Percentiles rank a stretch among this genome's conserved stretches.
phyloP scores from a whole-genome alignment of 139 green algal species.

The Mesotaenium endlicherianum region DNA sequence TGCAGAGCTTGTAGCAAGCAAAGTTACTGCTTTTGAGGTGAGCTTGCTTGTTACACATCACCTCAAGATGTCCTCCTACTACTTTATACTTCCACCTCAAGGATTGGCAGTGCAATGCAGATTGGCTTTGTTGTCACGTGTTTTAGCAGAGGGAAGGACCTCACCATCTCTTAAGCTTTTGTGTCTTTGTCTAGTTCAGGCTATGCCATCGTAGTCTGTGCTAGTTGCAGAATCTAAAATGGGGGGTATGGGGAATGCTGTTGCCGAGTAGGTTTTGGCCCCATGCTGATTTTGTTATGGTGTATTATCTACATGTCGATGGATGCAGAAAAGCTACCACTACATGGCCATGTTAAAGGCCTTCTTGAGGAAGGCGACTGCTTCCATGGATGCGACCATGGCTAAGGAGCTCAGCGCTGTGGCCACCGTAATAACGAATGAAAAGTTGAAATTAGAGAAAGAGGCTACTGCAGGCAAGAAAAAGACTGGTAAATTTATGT shows the following conservation, averaged over 20 bases:
- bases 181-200: not conserved
- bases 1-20: constrained; percentile 27
- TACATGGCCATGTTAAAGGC: constrained; percentile 44
- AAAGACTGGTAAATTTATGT: constrained; percentile 5
- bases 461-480: constrained; percentile 32
- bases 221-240: not conserved
- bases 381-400: not conserved
- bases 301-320: too few relatives aligned
- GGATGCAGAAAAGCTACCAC: constrained; percentile 47
- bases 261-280: too few relatives aligned
- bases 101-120: too few relatives aligned
- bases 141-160: too few relatives aligned
- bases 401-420: constrained; percentile 26
- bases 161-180: too few relatives aligned
- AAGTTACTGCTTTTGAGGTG: constrained; percentile 39
- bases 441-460: constrained; percentile 48
- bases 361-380: constrained; percentile 12
- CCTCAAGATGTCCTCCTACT: too few relatives aligned
- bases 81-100: too few relatives aligned
- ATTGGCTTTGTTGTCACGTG: too few relatives aligned
- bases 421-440: constrained; percentile 37
- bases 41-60: not conserved
- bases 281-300: too few relatives aligned
- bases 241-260: too few relatives aligned
- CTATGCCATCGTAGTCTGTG: not conserved